Percentiles rank a stretch among this genome's conserved stretches.
Conservation (phyloP, 495 filamentous ascomycete genomes). For the Pseudevernia furfuracea region DNA sequence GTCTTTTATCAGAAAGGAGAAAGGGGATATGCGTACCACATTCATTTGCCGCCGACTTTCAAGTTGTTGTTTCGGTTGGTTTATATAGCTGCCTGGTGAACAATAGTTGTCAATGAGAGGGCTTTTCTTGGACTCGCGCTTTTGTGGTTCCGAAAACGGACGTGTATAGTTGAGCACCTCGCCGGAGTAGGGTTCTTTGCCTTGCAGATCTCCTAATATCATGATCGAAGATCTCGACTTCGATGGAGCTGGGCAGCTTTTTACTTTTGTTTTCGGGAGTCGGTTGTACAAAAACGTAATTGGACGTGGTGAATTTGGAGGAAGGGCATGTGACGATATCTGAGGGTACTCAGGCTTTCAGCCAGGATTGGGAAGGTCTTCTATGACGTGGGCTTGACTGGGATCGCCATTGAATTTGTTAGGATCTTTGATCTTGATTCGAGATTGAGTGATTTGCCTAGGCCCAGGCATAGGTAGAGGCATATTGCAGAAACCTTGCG, state of each 20-base stretch:
- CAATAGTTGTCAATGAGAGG: not conserved
- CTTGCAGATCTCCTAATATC: too few species aligned
- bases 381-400: too few species aligned
- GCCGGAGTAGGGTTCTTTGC: too few species aligned
- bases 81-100: conserved; percentile 4
- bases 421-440: too few species aligned
- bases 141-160: not conserved
- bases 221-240: not conserved
- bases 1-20: not conserved
- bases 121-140: not conserved
- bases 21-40: not conserved
- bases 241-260: not conserved
- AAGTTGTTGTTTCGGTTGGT: not conserved
- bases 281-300: not conserved
- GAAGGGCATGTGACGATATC: too few species aligned
- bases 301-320: too few species aligned
- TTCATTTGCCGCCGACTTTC: not conserved
- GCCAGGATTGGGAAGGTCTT: too few species aligned
- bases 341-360: too few species aligned
- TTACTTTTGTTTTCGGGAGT: not conserved
- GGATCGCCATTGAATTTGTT: too few species aligned
- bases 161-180: not conserved
- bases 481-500: too few species aligned
- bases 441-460: too few species aligned
- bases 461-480: too few species aligned